These are phyloP conservation scores for Berkeleyomyces rouxiae DNA, from an alignment of 2,329 filamentous ascomycete species.

Conservation along the genomic window DNA sequence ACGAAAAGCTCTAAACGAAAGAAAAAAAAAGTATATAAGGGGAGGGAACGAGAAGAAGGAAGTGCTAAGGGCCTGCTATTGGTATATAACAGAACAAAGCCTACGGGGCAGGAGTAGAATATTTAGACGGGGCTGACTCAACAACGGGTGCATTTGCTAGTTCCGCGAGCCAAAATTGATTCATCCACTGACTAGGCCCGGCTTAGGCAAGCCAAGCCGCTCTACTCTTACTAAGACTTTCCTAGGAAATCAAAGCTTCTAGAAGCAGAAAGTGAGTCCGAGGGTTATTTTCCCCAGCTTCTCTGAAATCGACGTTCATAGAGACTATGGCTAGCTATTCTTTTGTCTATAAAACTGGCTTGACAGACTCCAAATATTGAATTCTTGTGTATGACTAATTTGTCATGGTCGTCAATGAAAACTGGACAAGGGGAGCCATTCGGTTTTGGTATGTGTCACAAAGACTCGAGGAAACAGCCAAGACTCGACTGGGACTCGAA, in stretches of 20 bases:
- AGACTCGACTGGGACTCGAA: not conserved
- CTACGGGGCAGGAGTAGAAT: not conserved
- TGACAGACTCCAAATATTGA: too few relatives aligned
- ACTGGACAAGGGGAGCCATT: too few relatives aligned
- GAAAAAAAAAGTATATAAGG: not conserved
- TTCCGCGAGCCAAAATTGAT: not conserved
- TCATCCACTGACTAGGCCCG: slow-evolving; percentile 4
- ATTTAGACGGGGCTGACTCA: slow-evolving; percentile 2
- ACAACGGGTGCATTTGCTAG: not conserved
- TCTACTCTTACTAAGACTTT: not conserved
- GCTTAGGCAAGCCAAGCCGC: slow-evolving; percentile 1
- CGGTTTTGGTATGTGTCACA: slow-evolving; percentile 5
- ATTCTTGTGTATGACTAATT: not conserved
- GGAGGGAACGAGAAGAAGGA: not conserved
- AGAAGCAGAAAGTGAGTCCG: not conserved
- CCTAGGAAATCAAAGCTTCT: not conserved
- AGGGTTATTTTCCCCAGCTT: not conserved
- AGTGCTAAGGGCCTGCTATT: not conserved
- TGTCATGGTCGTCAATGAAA: not conserved
- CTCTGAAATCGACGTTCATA: not conserved
- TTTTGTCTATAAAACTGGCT: too few relatives aligned
- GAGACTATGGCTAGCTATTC: too few relatives aligned
- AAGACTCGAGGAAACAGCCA: not conserved
- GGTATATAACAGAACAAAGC: not conserved
- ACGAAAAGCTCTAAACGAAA: not conserved